Evolutionary conservation across 352 stramenopile species (phyloP), one percentile per base, ranked within the genome.

Genomic region (Globisporangium polare): DNA sequence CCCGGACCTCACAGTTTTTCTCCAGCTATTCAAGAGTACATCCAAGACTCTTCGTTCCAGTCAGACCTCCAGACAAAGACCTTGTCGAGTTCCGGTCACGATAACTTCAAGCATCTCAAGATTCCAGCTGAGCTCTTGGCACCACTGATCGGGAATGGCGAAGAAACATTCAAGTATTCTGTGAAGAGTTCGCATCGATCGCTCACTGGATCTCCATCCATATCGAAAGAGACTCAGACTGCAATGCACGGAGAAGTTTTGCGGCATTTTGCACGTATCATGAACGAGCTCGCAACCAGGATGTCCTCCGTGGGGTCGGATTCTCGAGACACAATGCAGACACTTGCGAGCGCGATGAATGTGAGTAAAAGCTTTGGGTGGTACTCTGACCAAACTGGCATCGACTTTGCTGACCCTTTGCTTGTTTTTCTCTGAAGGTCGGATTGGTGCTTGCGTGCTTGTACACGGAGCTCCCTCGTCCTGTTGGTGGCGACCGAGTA

Each of bases 201-300:
- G 5, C 47, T 37, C 58, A 29, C 8, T 27, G 64, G 55, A 27
- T 27, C 60, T 51, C 76, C 74, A 45, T 83, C 74, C 27, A 65
- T 80, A 29, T 80, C 74, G 8, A 74, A 59, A 33, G 59, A 70
- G 37, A 69, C 55, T 37, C 39, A 59, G 17, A 15, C 35, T 22
- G 52, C 31, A 31, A 62, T 79, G 22, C 67, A 78, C 45, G 53
- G 50, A 46, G 61, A 79, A 53, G 47, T 83, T 10, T 15, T 54
- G 17, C 57, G 67, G 0, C 67, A 69, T 9, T 78, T 89, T 51
- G 65, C 60, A 15, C 55, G 67, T 7, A 51, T 90, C 20, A 18
- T 90, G n/a, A 62, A 64, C 10, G 68, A 82, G 43, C 65, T 87
- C 33, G 73, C 65, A 15, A 69, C 39, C 45, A 77, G 67, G 24